phyloP scores from a whole-genome alignment of 306 rosid species.

The Fragaria ananassa region DNA sequence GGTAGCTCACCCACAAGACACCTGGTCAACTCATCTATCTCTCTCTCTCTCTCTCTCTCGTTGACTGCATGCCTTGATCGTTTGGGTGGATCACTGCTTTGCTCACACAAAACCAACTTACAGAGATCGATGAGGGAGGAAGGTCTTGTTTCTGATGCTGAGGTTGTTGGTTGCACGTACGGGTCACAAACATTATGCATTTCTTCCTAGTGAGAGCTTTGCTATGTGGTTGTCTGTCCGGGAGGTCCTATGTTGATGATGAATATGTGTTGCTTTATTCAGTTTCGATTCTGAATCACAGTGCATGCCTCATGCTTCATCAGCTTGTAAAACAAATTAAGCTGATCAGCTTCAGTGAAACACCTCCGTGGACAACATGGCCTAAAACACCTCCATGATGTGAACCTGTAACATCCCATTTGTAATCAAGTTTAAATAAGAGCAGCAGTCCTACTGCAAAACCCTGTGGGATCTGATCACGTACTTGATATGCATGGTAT shows the following conservation, averaged over 20 bases:
- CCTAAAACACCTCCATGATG: too few species aligned
- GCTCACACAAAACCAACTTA: slow-evolving; percentile 33
- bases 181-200: background rate
- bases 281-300: background rate
- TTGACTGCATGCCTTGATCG: slow-evolving; percentile 25
- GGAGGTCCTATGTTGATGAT: background rate
- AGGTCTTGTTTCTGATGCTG: background rate
- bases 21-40: slow-evolving; percentile 68
- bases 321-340: background rate
- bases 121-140: background rate
- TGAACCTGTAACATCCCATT: too few species aligned
- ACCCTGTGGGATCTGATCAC: too few species aligned
- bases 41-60: background rate
- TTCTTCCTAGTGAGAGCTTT: background rate
- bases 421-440: too few species aligned
- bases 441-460: too few species aligned
- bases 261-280: background rate
- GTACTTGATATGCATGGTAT: background rate
- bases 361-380: too few species aligned
- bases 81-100: slow-evolving; percentile 40
- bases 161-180: slow-evolving; percentile 36
- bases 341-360: background rate
- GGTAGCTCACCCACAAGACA: slow-evolving; percentile 98
- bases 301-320: background rate
- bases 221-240: background rate